phyloP scores from a whole-genome alignment of 345 rosid species.

The Balakata baccata region DNA sequence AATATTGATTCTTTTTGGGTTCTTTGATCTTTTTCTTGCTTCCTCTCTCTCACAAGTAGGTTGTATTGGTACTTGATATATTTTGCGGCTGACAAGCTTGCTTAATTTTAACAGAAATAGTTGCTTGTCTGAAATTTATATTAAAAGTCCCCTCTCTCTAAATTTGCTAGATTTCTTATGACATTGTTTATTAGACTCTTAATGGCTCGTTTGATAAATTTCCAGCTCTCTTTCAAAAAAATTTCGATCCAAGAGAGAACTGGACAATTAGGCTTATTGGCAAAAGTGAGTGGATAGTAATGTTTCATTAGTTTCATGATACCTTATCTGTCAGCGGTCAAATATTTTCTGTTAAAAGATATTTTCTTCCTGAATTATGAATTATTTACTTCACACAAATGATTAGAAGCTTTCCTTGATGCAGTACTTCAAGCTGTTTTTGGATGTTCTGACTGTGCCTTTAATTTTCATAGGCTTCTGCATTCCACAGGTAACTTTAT shows the following conservation, averaged over 20 bases:
- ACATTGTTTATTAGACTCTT: background rate
- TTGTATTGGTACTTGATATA: background rate
- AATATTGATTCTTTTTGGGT: background rate
- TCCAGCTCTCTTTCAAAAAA: constrained; percentile 57
- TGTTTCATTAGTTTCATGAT: background rate
- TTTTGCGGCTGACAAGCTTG: background rate
- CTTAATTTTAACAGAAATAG: background rate
- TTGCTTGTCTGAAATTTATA: background rate
- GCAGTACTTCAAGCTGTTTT: constrained; percentile 62
- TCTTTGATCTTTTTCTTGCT: background rate
- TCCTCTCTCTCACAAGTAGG: background rate
- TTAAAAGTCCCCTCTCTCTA: background rate
- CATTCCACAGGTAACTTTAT: constrained; percentile 72
- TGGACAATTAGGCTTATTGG: constrained; percentile 39
- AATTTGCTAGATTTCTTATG: background rate
- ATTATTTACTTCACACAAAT: background rate
- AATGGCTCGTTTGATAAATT: background rate
- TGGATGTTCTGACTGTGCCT: constrained; percentile 54
- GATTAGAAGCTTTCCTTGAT: constrained; percentile 29
- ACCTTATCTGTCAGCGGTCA: background rate
- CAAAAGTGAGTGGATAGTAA: constrained; percentile 51
- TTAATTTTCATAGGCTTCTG: constrained; percentile 46
- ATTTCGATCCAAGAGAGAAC: constrained; percentile 39
- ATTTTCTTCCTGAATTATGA: background rate
- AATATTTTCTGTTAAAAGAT: background rate